phyloP scores from a whole-genome alignment of 345 rosid genomes.

The Acer campestre region DNA sequence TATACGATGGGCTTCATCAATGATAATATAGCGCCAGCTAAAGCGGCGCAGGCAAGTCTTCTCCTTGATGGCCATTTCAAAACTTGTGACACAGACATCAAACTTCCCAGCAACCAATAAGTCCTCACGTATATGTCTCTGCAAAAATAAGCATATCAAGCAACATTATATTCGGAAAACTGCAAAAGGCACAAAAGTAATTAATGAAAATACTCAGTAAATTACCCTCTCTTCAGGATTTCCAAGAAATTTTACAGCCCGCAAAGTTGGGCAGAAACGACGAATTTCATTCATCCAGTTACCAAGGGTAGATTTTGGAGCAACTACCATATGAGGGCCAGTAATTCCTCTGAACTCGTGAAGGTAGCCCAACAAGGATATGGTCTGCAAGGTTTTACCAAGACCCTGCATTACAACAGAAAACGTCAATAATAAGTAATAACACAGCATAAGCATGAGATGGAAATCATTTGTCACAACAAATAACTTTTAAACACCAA shows the following conservation, averaged over 20 bases:
- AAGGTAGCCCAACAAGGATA: constrained; percentile 89
- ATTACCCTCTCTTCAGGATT: constrained; percentile 98
- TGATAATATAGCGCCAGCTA: constrained; percentile 96
- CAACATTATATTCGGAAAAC: neutral
- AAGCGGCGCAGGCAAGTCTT: constrained; percentile 85
- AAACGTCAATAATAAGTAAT: neutral
- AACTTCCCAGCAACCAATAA: constrained; percentile 95
- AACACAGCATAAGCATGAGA: neutral
- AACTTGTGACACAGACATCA: constrained; percentile 97
- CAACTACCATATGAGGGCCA: constrained; percentile 99
- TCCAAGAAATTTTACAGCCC: constrained; percentile 95
- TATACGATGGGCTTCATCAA: constrained; percentile 98
- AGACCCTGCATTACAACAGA: constrained; percentile 64
- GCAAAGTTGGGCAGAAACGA: constrained; percentile 90
- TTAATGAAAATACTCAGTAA: neutral
- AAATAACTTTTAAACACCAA: neutral
- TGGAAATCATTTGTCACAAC: neutral
- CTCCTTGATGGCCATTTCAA: constrained; percentile 99
- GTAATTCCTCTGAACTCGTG: constrained; percentile 94
- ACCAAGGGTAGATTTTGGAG: constrained; percentile 99
- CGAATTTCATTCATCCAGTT: constrained; percentile 99
- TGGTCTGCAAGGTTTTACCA: constrained; percentile 97
- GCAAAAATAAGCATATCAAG: constrained; percentile 21
- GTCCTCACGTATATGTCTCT: constrained; percentile 93
- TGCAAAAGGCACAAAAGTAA: neutral